Conservation (phyloP, 305 asterid species). For the Fraxinus platypoda region DNA sequence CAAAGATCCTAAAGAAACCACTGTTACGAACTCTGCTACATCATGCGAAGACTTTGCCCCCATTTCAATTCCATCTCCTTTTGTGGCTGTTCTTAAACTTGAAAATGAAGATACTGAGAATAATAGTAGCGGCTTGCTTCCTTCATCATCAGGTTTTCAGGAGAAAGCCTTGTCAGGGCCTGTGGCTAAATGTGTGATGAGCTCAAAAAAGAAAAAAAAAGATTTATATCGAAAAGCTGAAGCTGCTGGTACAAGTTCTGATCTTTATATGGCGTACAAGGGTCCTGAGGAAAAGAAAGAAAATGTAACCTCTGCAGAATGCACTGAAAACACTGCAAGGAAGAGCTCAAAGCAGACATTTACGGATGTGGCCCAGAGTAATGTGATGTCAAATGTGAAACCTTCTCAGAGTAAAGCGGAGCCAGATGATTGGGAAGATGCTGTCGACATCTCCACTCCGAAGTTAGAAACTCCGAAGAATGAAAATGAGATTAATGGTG, state of each 20-base stretch:
- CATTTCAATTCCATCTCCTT: slow-evolving; percentile 26
- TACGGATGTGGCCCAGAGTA: slow-evolving; percentile 35
- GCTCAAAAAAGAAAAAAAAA: slow-evolving; percentile 43
- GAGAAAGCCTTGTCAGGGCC: slow-evolving; percentile 52
- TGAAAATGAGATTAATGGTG: slow-evolving; percentile 37
- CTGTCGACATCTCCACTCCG: slow-evolving; percentile 64
- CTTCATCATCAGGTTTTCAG: slow-evolving; percentile 33
- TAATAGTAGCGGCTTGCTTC: slow-evolving; percentile 24
- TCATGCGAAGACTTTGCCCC: slow-evolving; percentile 28
- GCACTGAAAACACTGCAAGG: slow-evolving; percentile 35
- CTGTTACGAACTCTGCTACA: slow-evolving; percentile 21
- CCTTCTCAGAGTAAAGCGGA: slow-evolving; percentile 51
- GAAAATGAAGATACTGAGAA: slow-evolving; percentile 40
- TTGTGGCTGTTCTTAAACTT: slow-evolving; percentile 31
- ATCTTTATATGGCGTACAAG: slow-evolving; percentile 81
- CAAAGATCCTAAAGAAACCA: slow-evolving; percentile 21
- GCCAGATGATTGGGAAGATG: slow-evolving; percentile 98
- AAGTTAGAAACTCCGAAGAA: slow-evolving; percentile 45
- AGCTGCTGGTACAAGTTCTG: slow-evolving; percentile 69
- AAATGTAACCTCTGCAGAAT: slow-evolving; percentile 33
- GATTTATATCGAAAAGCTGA: slow-evolving; percentile 61
- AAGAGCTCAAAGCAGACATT: slow-evolving; percentile 33
- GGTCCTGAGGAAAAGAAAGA: slow-evolving; percentile 84
- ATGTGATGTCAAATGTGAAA: slow-evolving; percentile 35
- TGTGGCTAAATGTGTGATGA: slow-evolving; percentile 42